phyloP scores from a whole-genome alignment of 768 basidiomycete genomes.

The Mycena sanguinolenta region DNA sequence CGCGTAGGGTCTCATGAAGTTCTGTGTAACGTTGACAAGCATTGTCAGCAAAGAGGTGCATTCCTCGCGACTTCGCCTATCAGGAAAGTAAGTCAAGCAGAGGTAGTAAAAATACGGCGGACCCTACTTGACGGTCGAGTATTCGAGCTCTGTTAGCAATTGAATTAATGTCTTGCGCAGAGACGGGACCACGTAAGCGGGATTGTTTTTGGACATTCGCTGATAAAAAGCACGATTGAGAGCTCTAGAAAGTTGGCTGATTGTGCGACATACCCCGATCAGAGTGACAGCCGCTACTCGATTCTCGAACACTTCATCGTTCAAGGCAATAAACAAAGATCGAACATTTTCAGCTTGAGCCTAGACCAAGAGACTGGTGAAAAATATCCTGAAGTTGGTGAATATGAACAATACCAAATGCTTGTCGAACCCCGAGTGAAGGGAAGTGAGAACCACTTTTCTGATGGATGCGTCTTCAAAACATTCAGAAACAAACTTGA shows the following conservation, averaged over 20 bases:
- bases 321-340: slow-evolving; percentile 95
- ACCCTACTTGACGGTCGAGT: slow-evolving; percentile 82
- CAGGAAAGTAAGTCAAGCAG: slow-evolving; percentile 21
- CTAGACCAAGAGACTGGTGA: slow-evolving; percentile 2
- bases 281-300: slow-evolving; percentile 90
- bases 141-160: slow-evolving; percentile 95
- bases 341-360: slow-evolving; percentile 99
- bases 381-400: background rate
- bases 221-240: background rate
- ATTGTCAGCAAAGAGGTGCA: slow-evolving; percentile 91
- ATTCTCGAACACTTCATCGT: slow-evolving; percentile 96
- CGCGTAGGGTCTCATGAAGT: slow-evolving; percentile 95
- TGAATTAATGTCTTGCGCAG: slow-evolving; percentile 96
- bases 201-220: slow-evolving; percentile 93
- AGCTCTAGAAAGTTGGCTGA: background rate
- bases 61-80: slow-evolving; percentile 90
- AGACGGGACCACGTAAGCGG: slow-evolving; percentile 98
- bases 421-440: slow-evolving; percentile 96
- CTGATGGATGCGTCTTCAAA: slow-evolving; percentile 65
- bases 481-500: slow-evolving; percentile 6
- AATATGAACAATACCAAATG: slow-evolving; percentile 64
- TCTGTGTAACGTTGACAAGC: slow-evolving; percentile 91
- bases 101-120: background rate
- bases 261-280: slow-evolving; percentile 67
- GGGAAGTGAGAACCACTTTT: slow-evolving; percentile 84